These are phyloP conservation scores for Collybia sp. DNA, from an alignment of 768 basidiomycete genomes.

Conservation along the genomic window DNA sequence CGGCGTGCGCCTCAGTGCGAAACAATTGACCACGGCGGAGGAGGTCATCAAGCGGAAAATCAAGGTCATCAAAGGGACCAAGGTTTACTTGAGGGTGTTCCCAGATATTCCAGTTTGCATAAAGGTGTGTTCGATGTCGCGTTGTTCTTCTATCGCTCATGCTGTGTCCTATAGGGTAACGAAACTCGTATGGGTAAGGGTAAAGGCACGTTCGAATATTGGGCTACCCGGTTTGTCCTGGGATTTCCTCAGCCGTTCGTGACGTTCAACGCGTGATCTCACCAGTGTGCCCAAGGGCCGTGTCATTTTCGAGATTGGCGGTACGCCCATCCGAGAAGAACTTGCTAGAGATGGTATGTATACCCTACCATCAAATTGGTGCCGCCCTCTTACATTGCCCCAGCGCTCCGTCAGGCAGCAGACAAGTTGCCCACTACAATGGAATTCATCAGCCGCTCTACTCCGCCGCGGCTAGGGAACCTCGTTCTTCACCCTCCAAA, in stretches of 20 bases:
- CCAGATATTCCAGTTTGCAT: conserved; percentile 97
- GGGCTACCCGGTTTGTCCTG: conserved; percentile 81
- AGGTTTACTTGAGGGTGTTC: conserved; percentile 86
- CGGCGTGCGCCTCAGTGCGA: conserved; percentile 78
- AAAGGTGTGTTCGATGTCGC: conserved; percentile 51
- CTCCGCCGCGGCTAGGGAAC: conserved; percentile 73
- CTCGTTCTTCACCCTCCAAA: conserved; percentile 47
- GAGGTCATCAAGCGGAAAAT: conserved; percentile 87
- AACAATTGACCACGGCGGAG: conserved; percentile 84
- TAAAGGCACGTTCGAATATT: conserved; percentile 95
- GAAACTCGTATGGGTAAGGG: conserved; percentile 99
- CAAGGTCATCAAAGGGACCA: conserved; percentile 84
- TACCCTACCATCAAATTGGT: neutral
- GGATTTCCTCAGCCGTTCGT: neutral
- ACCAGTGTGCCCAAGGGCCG: conserved; percentile 79
- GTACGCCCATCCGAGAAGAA: conserved; percentile 84
- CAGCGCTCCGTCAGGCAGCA: conserved; percentile 85
- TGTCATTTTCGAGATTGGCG: conserved; percentile 93
- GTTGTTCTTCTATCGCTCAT: neutral
- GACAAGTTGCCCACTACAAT: conserved; percentile 83
- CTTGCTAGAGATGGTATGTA: conserved; percentile 83
- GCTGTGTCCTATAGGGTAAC: conserved; percentile 60
- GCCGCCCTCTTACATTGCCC: conserved; percentile 1
- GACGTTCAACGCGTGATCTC: neutral
- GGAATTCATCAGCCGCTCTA: conserved; percentile 73